Base-by-base conservation (phyloP, 2,329 filamentous ascomycete species). In the Colletotrichum cuscutae region DNA sequence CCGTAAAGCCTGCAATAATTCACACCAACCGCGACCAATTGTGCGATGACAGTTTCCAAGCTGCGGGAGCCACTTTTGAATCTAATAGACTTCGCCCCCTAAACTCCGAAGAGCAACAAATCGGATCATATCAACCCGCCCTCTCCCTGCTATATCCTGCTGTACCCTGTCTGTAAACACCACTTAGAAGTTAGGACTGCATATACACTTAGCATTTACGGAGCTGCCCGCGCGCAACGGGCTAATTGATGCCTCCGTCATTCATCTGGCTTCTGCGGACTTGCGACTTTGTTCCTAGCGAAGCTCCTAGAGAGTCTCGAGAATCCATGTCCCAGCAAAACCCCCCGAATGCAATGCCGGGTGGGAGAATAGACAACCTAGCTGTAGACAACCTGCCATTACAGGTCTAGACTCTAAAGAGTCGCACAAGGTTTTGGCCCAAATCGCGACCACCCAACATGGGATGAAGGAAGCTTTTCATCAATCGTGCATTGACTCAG, bases 241-340 rank as follows among this genome's bases (percentile, higher is more conserved):
- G n/a, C 26, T 42, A 65, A 72, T 61, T 70, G 60, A 72, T 64
- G 13, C 32, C 68, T 57, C 70, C 70, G 70, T 70, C 60, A 58
- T 28, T 32, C 28, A 13, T n/a, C 22, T 49, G 13, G 53, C 53
- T 56, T n/a, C 19, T 49, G 19, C 19, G 42, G 42, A 19, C 37
- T 42, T 7, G 15, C 13, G 15, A 42, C 5, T 42, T 42, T 19
- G 13, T 42, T 19, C 37, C 37, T 19, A 42, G 37, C 37, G 37
- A 42, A 42, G 7, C 37, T 8, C 37, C 37, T 19, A 42, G 37
- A 42, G 37, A 42, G 37, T 19, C 37, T 22, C 8, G 32, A 59
- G 57, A 24, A 8, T 32, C 30, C 30, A 32, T 32, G 30, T 32
- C 37, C 37, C 7, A 19, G 5, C 37, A 42, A 42, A 42, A 30